Percentiles rank a stretch among this genome's conserved stretches.
These are phyloP conservation scores for Elongisporangium undulatum DNA, from an alignment of 352 stramenopile species.

Conservation along the genomic window DNA sequence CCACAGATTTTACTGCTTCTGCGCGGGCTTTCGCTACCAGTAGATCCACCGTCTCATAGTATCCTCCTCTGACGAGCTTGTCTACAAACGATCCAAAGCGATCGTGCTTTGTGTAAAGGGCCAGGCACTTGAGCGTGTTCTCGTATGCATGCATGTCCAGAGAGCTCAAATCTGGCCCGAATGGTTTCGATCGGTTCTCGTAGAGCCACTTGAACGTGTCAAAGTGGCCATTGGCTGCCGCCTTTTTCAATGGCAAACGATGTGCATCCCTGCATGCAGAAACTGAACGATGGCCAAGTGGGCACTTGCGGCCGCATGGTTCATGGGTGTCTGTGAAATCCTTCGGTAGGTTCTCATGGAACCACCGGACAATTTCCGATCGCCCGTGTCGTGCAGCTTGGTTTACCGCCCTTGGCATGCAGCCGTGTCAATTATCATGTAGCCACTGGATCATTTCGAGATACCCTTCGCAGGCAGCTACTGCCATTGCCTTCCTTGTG, in stretches of 20 bases:
- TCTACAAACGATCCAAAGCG: no score
- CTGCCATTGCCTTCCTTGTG: no score
- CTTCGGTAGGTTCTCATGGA: conserved; percentile 20
- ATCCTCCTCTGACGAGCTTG: no score
- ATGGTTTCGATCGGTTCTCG: conserved; percentile 8
- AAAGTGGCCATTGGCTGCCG: conserved; percentile 34
- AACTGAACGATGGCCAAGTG: conserved; percentile 35
- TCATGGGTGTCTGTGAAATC: conserved; percentile 28
- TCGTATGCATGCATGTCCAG: no score
- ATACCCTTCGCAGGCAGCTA: not conserved
- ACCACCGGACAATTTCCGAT: conserved; percentile 31
- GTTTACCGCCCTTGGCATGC: conserved; percentile 3
- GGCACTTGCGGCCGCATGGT: conserved; percentile 27
- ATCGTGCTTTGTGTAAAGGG: no score
- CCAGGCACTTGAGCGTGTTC: no score
- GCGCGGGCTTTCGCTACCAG: no score
- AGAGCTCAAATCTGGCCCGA: no score
- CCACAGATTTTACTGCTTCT: no score
- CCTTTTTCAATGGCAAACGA: conserved; percentile 28
- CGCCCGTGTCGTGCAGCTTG: conserved; percentile 29
- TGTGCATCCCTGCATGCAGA: conserved; percentile 18
- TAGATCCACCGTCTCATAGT: no score
- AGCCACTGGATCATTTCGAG: not conserved
- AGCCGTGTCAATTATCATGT: not conserved
- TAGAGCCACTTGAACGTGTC: conserved; percentile 15